Evolutionary conservation across 2,329 filamentous ascomycete genomes (phyloP), one percentile per base, ranked within the genome.

Genomic region (Fusarium kyushuense): DNA sequence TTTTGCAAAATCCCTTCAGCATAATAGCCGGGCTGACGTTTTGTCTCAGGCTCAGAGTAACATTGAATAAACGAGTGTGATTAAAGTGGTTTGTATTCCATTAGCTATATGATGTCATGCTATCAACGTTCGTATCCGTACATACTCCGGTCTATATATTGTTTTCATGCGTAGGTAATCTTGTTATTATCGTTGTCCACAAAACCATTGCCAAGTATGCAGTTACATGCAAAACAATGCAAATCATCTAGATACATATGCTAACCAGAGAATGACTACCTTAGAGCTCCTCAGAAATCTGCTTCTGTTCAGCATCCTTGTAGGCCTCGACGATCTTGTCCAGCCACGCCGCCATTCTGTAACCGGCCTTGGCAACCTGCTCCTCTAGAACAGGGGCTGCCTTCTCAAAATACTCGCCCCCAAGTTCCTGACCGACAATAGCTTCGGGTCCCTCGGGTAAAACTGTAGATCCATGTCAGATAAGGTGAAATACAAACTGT

Each of bases 291-390:
- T 74, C 70, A 14, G 69, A 66, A 25, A 62, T 46, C 40, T 73
- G 65, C 32, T 65, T 46, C 42, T 49, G 66, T 61, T 58, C 68
- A 30, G 58, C 73, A 21, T 66, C 61, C 30, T 71, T 60, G 65
- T 75, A 79, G 27, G 72, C 74, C n/a, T 82, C 78, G 11, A 82
- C 87, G 71, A 91, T 88, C 70, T 84, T 79, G 73, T 92, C 89
- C 63, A 92, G 78, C 88, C 88, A 92, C 21, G 84, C 84, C 3
- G 87, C 90, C 75, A 93, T 82, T 48, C 91, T 84, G 76, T 88
- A 91, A 13, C 91, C 91, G 6, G 88, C 91, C 67, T 86, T 87
- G 10, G 90, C 90, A 63, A 93, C 82, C 75, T 90, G 87, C 61
- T 86, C 75, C 77, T 92, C 88, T 45, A 92, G 82, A 58, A 89